These are phyloP conservation scores for Lentinula aciculospora DNA, from an alignment of 768 basidiomycete genomes.

Conservation along the genomic window DNA sequence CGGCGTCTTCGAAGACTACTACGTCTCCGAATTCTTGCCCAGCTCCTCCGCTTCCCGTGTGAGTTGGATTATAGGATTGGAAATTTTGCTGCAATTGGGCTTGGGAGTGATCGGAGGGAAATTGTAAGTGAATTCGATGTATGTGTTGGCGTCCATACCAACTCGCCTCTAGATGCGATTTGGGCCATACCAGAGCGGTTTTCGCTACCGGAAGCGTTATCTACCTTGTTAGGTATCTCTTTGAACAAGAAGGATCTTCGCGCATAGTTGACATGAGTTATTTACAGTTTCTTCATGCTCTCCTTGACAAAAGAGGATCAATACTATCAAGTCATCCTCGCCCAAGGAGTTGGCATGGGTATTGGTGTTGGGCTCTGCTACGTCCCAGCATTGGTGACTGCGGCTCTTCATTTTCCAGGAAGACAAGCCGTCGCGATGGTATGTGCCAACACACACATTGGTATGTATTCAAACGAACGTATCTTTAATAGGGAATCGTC, in stretches of 20 bases:
- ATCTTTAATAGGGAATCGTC: not conserved
- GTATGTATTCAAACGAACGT: not conserved
- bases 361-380: slow-evolving; percentile 5
- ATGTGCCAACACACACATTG: no score
- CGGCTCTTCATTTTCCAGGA: not conserved
- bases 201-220: not conserved
- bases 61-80: not conserved
- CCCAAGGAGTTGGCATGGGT: slow-evolving; percentile 5
- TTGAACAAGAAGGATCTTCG: not conserved
- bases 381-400: slow-evolving; percentile 2
- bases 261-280: not conserved
- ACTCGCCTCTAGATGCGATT: not conserved
- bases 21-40: slow-evolving; percentile 1
- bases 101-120: not conserved
- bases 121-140: not conserved
- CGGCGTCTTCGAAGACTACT: slow-evolving; percentile 3
- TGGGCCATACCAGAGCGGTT: slow-evolving; percentile 1
- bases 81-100: slow-evolving; percentile 4
- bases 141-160: not conserved
- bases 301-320: not conserved
- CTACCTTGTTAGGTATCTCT: not conserved
- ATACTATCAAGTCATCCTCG: slow-evolving; percentile 2
- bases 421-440: slow-evolving; percentile 7
- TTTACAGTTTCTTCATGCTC: not conserved
- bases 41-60: slow-evolving; percentile 1